These are phyloP conservation scores for Macrophomina phaseolina DNA, from an alignment of 2,329 filamentous ascomycete species.

Conservation along the genomic window DNA sequence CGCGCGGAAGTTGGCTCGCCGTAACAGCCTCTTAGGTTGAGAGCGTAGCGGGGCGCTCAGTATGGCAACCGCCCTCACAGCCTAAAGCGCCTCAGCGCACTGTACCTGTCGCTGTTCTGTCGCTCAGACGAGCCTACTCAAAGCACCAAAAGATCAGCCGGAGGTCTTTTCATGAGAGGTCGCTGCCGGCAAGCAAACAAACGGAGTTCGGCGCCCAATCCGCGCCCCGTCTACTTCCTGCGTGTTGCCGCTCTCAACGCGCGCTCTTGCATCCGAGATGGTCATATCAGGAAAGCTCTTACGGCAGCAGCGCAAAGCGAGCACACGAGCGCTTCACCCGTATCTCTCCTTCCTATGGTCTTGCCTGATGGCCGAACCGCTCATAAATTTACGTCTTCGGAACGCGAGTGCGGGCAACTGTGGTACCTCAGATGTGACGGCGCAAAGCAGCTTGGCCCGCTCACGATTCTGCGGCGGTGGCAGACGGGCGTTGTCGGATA, in stretches of 20 bases:
- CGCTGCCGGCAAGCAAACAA: background rate
- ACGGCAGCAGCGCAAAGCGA: constrained; percentile 6
- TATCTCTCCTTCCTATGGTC: constrained; percentile 18
- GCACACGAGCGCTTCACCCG: background rate
- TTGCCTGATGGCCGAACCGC: constrained; percentile 14
- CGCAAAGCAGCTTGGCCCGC: background rate
- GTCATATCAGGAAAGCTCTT: constrained; percentile 22
- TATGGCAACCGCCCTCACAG: constrained; percentile 6
- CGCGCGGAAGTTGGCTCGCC: background rate
- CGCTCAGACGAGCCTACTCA: background rate
- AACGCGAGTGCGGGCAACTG: background rate
- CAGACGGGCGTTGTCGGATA: background rate
- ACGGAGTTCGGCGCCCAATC: background rate
- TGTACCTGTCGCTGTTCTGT: background rate
- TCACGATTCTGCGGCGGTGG: background rate
- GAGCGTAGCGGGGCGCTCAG: background rate
- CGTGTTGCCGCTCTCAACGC: constrained; percentile 9
- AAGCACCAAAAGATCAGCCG: constrained; percentile 7
- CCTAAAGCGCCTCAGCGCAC: background rate
- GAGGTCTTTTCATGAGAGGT: background rate
- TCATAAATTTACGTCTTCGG: constrained; percentile 12
- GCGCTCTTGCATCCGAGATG: constrained; percentile 5
- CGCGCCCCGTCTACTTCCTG: constrained; percentile 3
- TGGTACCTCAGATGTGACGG: constrained; percentile 13
- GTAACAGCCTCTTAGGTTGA: background rate